Evolutionary conservation across 768 basidiomycete genomes (phyloP).

Genomic region (Macrocybe gigantea): DNA sequence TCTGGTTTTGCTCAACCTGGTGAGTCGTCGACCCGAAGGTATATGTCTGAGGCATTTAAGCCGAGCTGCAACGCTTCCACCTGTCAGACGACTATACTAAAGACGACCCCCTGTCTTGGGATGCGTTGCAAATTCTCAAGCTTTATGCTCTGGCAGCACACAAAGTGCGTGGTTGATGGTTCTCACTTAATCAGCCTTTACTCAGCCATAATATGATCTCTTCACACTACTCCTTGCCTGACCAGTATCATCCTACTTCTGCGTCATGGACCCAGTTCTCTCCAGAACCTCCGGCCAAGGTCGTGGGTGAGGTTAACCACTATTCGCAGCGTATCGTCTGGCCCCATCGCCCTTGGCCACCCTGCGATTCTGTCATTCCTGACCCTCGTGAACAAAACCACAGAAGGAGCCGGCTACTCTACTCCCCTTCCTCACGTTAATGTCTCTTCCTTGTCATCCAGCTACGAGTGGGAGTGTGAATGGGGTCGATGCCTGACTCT

Average conservation of each 20-base stretch:
- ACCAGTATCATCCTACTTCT: slow-evolving; percentile 55
- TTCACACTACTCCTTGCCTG: slow-evolving; percentile 3
- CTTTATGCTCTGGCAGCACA: slow-evolving; percentile 66
- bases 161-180: slow-evolving; percentile 22
- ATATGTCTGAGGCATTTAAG: too few species aligned
- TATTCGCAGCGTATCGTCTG: slow-evolving; percentile 42
- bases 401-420: slow-evolving; percentile 19
- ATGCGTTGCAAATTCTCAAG: slow-evolving; percentile 48
- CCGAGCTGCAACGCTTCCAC: background rate
- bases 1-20: slow-evolving; percentile 70
- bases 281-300: slow-evolving; percentile 22
- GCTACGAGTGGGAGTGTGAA: slow-evolving; percentile 64
- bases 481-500: slow-evolving; percentile 54
- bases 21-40: slow-evolving; percentile 22
- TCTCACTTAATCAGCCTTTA: background rate
- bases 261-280: slow-evolving; percentile 56
- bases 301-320: slow-evolving; percentile 25
- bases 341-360: slow-evolving; percentile 57
- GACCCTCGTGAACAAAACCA: slow-evolving; percentile 39
- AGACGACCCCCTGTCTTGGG: slow-evolving; percentile 33
- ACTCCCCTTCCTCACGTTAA: slow-evolving; percentile 29
- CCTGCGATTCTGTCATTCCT: slow-evolving; percentile 69
- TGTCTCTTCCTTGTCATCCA: slow-evolving; percentile 20
- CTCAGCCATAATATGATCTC: slow-evolving; percentile 2
- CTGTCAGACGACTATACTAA: slow-evolving; percentile 41